phyloP scores from a whole-genome alignment of 129 eudicot genomes.

The carrot (Daucus carota) region DNA sequence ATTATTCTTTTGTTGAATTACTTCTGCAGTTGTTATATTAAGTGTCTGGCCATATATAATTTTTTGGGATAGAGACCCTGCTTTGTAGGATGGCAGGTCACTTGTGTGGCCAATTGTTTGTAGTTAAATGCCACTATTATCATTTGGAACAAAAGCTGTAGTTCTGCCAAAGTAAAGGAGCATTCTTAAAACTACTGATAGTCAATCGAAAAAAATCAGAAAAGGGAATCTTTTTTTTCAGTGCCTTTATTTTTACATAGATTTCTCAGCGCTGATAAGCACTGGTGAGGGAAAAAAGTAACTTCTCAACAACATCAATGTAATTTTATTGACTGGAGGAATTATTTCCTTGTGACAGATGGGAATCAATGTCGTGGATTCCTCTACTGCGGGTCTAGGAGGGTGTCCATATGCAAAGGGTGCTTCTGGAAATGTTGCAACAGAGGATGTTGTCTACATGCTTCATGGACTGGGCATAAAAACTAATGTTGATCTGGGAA shows the following conservation, averaged over 20 bases:
- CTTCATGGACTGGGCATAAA: conserved; percentile 79
- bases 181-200: not conserved
- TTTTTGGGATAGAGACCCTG: not conserved
- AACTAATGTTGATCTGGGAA: conserved; percentile 62
- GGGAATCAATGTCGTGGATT: conserved; percentile 90
- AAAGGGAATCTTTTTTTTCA: not conserved
- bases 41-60: not conserved
- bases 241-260: not conserved
- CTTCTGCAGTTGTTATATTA: not conserved
- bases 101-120: not conserved
- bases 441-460: conserved; percentile 97
- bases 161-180: not conserved
- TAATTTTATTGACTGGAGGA: not conserved
- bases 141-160: not conserved
- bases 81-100: not conserved
- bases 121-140: not conserved
- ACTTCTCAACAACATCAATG: not conserved
- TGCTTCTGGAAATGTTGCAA: conserved; percentile 95
- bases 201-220: not conserved
- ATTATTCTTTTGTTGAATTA: not conserved
- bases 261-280: not conserved
- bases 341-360: conserved; percentile 34
- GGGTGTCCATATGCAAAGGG: conserved; percentile 98
- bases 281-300: not conserved
- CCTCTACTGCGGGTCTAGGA: conserved; percentile 85